Percentiles rank a stretch among this genome's conserved stretches.
These are phyloP conservation scores for Daldinia caldariorum DNA, from an alignment of 495 filamentous ascomycete species.

Conservation along the genomic window DNA sequence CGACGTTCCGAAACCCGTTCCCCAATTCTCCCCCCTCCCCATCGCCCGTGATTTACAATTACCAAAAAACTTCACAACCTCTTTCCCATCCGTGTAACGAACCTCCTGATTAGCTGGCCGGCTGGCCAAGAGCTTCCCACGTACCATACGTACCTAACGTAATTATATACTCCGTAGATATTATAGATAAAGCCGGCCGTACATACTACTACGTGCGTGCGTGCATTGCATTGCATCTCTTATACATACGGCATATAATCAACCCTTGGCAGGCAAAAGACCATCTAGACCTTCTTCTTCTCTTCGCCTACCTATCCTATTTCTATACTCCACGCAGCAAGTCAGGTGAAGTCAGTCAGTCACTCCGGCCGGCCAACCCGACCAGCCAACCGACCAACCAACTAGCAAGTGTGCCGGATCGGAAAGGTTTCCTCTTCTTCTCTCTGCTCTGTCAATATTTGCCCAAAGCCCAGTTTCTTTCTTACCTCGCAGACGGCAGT, in stretches of 20 bases:
- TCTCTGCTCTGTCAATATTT: background rate
- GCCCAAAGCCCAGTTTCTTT: background rate
- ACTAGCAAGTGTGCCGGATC: slow-evolving; percentile 13
- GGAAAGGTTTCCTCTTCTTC: slow-evolving; percentile 30
- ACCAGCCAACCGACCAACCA: too few relatives aligned
- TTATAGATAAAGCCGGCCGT: too few relatives aligned
- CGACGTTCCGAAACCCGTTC: slow-evolving; percentile 25
- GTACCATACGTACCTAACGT: background rate
- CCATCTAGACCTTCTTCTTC: background rate
- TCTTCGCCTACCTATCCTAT: background rate
- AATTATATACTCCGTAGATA: too few relatives aligned
- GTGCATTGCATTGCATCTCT: slow-evolving; percentile 7
- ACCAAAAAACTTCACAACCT: background rate
- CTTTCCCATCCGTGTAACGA: background rate
- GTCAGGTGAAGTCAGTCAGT: too few relatives aligned
- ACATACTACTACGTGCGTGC: slow-evolving; percentile 1
- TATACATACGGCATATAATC: background rate
- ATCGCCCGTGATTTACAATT: background rate
- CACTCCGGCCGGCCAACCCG: background rate
- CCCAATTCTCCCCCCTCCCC: slow-evolving; percentile 11
- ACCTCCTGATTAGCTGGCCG: background rate
- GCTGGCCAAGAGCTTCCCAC: background rate
- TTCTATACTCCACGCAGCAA: too few relatives aligned
- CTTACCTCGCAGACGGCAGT: background rate
- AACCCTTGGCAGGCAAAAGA: slow-evolving; percentile 19